Evolutionary conservation across 202 grass and related monocot genomes (phyloP).

Genomic region (Panicum virgatum): DNA sequence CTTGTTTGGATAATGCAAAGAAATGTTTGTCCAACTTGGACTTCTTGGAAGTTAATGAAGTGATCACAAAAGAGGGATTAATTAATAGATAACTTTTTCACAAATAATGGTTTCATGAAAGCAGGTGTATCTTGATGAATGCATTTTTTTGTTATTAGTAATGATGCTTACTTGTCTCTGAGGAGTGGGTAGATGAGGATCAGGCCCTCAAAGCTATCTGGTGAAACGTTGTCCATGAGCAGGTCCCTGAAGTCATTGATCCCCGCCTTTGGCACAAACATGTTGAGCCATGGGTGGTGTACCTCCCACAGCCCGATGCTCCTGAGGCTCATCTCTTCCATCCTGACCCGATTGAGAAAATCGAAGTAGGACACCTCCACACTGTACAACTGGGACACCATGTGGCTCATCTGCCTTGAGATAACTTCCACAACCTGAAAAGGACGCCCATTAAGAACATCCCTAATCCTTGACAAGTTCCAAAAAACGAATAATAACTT

Average conservation of each 20-base stretch:
- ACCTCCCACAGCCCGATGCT: constrained; percentile 83
- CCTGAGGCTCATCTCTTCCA: constrained; percentile 87
- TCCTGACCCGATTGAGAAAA: constrained; percentile 93
- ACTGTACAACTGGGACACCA: constrained; percentile 64
- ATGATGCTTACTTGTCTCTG: constrained; percentile 83
- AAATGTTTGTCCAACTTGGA: constrained; percentile 37
- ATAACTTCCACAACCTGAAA: constrained; percentile 68
- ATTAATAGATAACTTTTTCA: constrained; percentile 18
- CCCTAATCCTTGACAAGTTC: constrained; percentile 5
- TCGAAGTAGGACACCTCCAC: constrained; percentile 96
- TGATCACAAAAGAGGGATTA: constrained; percentile 33
- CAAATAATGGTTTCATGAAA: constrained; percentile 36
- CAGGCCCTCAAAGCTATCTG: constrained; percentile 74
- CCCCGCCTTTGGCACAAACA: constrained; percentile 91
- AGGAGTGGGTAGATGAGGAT: constrained; percentile 94
- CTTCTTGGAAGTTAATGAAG: constrained; percentile 46
- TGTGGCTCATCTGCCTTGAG: constrained; percentile 73
- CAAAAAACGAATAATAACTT: neutral
- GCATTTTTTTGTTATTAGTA: constrained; percentile 25
- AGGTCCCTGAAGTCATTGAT: constrained; percentile 65
- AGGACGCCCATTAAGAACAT: constrained; percentile 21
- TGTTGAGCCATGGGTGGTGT: constrained; percentile 96
- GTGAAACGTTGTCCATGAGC: constrained; percentile 70
- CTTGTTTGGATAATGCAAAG: constrained; percentile 46
- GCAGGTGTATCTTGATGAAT: constrained; percentile 32